These are phyloP conservation scores for Medicago lupulina DNA, from an alignment of 306 rosid species.

Conservation along the genomic window DNA sequence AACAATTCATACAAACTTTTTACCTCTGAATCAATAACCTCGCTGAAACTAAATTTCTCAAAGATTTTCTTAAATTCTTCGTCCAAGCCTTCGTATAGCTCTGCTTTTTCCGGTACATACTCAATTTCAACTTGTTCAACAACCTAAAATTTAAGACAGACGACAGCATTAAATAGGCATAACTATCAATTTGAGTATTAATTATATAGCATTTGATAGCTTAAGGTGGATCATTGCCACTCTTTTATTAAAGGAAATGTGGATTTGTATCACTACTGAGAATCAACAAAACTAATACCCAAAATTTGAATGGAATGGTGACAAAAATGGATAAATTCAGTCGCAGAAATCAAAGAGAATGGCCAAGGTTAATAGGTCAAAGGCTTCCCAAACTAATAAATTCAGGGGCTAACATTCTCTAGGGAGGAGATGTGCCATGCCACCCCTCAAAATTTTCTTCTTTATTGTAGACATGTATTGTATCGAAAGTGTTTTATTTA, in stretches of 20 bases:
- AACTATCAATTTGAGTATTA: constrained; percentile 35
- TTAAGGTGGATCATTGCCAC: background rate
- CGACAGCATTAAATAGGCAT: constrained; percentile 54
- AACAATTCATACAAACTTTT: constrained; percentile 13
- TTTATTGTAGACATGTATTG: too few relatives aligned
- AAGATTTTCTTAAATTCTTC: constrained; percentile 88
- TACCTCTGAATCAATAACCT: constrained; percentile 68
- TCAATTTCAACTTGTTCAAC: constrained; percentile 78
- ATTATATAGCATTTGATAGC: background rate
- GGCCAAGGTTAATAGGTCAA: background rate
- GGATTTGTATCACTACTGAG: background rate
- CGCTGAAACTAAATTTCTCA: constrained; percentile 77
- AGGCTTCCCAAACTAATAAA: background rate
- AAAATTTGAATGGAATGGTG: background rate
- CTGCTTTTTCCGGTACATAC: constrained; percentile 91
- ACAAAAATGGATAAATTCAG: background rate
- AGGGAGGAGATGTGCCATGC: too few relatives aligned
- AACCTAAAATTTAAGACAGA: constrained; percentile 53
- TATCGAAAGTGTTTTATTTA: too few relatives aligned
- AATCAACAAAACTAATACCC: background rate
- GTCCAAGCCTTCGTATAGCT: constrained; percentile 71
- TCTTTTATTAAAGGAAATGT: background rate
- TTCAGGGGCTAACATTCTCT: too few relatives aligned
- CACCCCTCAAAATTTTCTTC: too few relatives aligned
- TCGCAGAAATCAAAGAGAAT: constrained; percentile 1